Percentiles rank a stretch among this genome's conserved stretches.
phyloP scores from a whole-genome alignment of 768 basidiomycete species.

The Sarcomyxa edulis region DNA sequence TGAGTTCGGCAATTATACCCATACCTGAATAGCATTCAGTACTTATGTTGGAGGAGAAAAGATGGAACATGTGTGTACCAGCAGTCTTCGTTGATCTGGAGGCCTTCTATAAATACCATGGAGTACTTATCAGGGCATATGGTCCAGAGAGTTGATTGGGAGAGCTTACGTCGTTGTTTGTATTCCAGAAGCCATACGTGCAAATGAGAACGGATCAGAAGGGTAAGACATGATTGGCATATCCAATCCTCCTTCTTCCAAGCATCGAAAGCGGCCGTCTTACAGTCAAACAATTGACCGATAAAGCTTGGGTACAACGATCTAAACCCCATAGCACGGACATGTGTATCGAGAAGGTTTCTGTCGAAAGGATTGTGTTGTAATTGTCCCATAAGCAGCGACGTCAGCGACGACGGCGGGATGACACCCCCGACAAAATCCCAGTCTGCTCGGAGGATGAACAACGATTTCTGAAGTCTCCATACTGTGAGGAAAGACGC shows the following conservation, averaged over 20 bases:
- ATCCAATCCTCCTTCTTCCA: constrained; percentile 9
- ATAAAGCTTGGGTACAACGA: constrained; percentile 1
- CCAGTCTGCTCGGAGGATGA: constrained; percentile 6
- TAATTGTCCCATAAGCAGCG: constrained; percentile 6
- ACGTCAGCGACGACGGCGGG: not conserved
- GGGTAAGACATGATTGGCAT: constrained; percentile 8
- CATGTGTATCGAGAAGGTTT: not conserved
- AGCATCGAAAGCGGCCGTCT: constrained; percentile 1
- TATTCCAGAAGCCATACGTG: constrained; percentile 10
- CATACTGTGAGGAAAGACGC: not conserved
- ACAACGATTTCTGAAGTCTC: not conserved
- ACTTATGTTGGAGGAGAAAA: not conserved
- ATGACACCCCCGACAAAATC: constrained; percentile 2
- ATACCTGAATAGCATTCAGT: constrained; percentile 16
- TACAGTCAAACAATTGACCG: constrained; percentile 8
- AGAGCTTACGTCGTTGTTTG: constrained; percentile 9
- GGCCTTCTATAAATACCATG: constrained; percentile 15
- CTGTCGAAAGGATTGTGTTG: not conserved
- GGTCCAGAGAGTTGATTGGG: not conserved
- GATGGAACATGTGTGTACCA: constrained; percentile 21
- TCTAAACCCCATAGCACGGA: not conserved
- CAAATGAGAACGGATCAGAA: constrained; percentile 8
- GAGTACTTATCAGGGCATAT: not conserved
- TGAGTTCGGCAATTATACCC: constrained; percentile 30
- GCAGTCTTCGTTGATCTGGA: constrained; percentile 19